Evolutionary conservation across 192 early-diverging fungal species (phyloP).

Genomic region (Globomyces pollinis-pini): DNA sequence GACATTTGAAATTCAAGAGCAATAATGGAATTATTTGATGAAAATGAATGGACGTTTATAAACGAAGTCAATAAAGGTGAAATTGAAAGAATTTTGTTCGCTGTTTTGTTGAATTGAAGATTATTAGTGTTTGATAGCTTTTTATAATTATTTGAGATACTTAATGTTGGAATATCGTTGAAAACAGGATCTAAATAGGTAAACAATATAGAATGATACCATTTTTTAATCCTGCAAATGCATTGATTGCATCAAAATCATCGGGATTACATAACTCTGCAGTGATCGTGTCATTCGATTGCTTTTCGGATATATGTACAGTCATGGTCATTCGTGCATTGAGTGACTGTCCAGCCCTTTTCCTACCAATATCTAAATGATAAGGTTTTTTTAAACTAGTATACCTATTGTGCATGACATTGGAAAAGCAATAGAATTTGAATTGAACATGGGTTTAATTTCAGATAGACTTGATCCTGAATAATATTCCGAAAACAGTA

Average conservation of each 20-base stretch:
- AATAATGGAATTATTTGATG: background rate
- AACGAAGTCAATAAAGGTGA: background rate
- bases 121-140: background rate
- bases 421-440: background rate
- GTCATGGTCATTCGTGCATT: constrained; percentile 2
- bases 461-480: too few relatives aligned
- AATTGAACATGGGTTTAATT: background rate
- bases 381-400: background rate
- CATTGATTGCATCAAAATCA: constrained; percentile 8
- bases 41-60: background rate
- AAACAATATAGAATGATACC: background rate
- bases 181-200: background rate
- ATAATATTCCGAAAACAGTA: constrained; percentile 4
- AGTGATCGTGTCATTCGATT: background rate
- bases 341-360: background rate
- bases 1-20: background rate
- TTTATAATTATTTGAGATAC: constrained; percentile 1
- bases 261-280: constrained; percentile 1
- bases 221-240: background rate
- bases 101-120: background rate
- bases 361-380: background rate
- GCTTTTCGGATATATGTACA: background rate
- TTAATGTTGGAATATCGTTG: background rate
- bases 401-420: background rate
- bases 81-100: background rate